Base-by-base conservation (phyloP, 495 filamentous ascomycete species). In the Penicillium waksmanii region DNA sequence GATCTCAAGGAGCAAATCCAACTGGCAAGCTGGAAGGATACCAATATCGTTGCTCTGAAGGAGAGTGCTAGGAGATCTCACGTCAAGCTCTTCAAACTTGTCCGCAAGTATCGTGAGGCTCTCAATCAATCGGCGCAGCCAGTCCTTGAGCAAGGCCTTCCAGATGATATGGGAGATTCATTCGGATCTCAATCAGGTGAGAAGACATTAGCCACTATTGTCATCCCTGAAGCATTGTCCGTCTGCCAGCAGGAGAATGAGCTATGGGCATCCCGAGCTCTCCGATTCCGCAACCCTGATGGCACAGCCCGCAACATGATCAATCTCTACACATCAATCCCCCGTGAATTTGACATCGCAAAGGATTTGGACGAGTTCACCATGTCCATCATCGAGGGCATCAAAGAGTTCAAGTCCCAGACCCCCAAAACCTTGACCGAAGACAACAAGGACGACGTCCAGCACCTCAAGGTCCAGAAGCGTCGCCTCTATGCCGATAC, bases 21-120 rank as follows among this genome's bases (percentile, higher is more conserved):
- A 33, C 73, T 98, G 56, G 91, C 92, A 2, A 96, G 90, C 68
- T 98, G 96, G 96, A 95, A 96, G 67, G 96, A 98, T 64, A 96
- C 89, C 21, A 98, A 96, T 61, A 94, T 99, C 52, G 85, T 89
- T 54, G 89, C 91, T 7, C 75, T 99, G 40, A 81, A 85, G 66
- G 93, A 96, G 58, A 97, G 93, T 72, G 91, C 95, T 2, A 85
- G 87, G 67, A 86, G 89, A 56, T 97, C 94, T 8, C 96, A 98
- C 69, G 84, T 89, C 62, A 97, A 96, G 69, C 80, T 99, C 10
- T 94, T 96, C 73, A 94, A 91, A 65, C 75, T 96, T 27, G 90
- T 99, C 51, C 83, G 91, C 50, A 96, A 96, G 74, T 98, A 96
- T 69, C 82, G 95, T 31, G 82, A 77, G 33, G 71, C 90, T 15